Evolutionary conservation across 768 basidiomycete genomes (phyloP).

Genomic region (Naganishia randhawae): DNA sequence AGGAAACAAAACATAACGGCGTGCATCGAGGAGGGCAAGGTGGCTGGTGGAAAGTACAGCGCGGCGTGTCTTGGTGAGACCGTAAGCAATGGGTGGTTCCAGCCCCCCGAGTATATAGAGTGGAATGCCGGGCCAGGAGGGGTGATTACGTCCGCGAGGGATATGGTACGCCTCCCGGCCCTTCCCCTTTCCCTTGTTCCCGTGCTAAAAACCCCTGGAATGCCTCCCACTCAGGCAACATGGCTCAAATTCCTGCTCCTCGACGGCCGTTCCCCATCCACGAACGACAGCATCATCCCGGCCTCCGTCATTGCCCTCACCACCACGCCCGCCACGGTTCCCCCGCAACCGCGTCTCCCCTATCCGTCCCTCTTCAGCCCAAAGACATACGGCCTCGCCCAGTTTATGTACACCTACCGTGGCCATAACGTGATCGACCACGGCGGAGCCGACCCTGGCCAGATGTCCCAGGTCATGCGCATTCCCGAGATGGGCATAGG

Average conservation of each 20-base stretch:
- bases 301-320: slow-evolving; percentile 21
- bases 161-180: slow-evolving; percentile 36
- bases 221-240: slow-evolving; percentile 27
- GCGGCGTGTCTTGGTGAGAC: background rate
- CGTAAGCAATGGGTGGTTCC: background rate
- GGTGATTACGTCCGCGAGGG: slow-evolving; percentile 31
- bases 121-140: slow-evolving; percentile 38
- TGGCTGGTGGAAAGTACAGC: background rate
- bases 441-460: slow-evolving; percentile 39
- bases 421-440: slow-evolving; percentile 36
- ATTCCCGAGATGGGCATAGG: slow-evolving; percentile 38
- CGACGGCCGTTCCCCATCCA: slow-evolving; percentile 9
- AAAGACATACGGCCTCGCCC: slow-evolving; percentile 39
- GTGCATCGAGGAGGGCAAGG: slow-evolving; percentile 21
- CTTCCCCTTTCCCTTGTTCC: background rate
- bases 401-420: slow-evolving; percentile 35
- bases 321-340: slow-evolving; percentile 13
- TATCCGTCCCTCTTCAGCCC: slow-evolving; percentile 27
- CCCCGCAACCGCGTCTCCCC: background rate
- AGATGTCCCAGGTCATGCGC: slow-evolving; percentile 32
- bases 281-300: slow-evolving; percentile 33
- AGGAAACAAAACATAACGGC: slow-evolving; percentile 19
- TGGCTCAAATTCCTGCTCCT: slow-evolving; percentile 39
- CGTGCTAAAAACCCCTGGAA: background rate
- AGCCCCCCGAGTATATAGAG: slow-evolving; percentile 28